Evolutionary conservation across 2,329 filamentous ascomycete genomes (phyloP).

Genomic region (Fusarium sp.): DNA sequence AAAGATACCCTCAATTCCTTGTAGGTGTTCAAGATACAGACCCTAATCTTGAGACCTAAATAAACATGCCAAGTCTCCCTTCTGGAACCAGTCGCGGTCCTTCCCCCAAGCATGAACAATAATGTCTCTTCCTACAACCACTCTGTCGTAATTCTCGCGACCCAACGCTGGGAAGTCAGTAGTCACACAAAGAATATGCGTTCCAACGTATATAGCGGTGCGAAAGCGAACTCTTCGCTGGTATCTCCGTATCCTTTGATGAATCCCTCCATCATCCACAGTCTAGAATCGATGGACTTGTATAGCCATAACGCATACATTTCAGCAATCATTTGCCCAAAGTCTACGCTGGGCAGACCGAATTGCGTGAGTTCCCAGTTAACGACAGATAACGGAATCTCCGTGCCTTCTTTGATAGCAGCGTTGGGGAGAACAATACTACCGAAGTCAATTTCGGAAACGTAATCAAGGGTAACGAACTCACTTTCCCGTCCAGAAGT

Average conservation of each 20-base stretch:
- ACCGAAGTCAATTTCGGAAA: neutral
- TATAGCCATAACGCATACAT: conserved; percentile 11
- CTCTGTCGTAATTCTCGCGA: neutral
- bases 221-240: neutral
- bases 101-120: neutral
- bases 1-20: conserved; percentile 68
- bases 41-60: neutral
- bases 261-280: conserved; percentile 5
- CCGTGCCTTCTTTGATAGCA: neutral
- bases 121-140: neutral
- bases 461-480: neutral
- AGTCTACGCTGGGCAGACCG: neutral
- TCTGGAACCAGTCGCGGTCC: neutral
- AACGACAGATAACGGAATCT: neutral
- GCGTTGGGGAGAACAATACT: neutral
- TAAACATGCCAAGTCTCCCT: neutral
- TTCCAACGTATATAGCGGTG: neutral
- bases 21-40: too few species aligned
- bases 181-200: neutral
- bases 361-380: neutral
- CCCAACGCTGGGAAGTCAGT: neutral
- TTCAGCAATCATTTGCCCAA: conserved; percentile 10
- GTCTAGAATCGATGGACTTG: neutral
- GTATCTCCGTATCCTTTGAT: neutral
- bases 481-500: conserved; percentile 10